Conservation (phyloP, 1,284 basidiomycete species). For the Boletus calvinii region DNA sequence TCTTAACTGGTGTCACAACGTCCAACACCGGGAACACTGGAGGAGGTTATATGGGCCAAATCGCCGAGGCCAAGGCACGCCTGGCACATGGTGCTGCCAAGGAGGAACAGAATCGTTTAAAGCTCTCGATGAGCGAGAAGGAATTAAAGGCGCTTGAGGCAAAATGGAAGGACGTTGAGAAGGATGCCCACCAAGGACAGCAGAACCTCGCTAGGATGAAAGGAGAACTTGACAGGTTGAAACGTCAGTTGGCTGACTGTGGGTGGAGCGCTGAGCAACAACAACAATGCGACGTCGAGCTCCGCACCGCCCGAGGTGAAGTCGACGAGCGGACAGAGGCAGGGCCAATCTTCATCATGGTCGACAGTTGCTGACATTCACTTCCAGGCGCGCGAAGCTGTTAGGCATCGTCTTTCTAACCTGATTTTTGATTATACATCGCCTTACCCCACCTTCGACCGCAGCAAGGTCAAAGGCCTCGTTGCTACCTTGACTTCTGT, state of each 20-base stretch:
- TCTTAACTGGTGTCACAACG: slow-evolving; percentile 88
- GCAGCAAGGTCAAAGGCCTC: slow-evolving; percentile 87
- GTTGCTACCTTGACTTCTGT: slow-evolving; percentile 86
- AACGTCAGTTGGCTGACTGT: slow-evolving; percentile 55
- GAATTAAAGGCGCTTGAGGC: slow-evolving; percentile 81
- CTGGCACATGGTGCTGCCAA: slow-evolving; percentile 80
- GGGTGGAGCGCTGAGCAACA: slow-evolving; percentile 86
- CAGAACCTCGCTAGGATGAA: slow-evolving; percentile 66
- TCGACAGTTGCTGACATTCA: slow-evolving; percentile 6
- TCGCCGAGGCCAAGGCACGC: slow-evolving; percentile 83
- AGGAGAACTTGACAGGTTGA: slow-evolving; percentile 59
- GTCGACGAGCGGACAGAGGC: slow-evolving; percentile 69
- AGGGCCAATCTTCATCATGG: slow-evolving; percentile 25
- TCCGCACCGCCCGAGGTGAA: slow-evolving; percentile 56
- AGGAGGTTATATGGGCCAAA: slow-evolving; percentile 95
- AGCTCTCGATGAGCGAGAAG: slow-evolving; percentile 77
- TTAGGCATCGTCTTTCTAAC: slow-evolving; percentile 68
- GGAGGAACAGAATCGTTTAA: slow-evolving; percentile 81
- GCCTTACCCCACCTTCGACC: slow-evolving; percentile 84
- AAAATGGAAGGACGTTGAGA: slow-evolving; percentile 82
- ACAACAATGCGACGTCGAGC: slow-evolving; percentile 54
- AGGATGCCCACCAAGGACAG: slow-evolving; percentile 77
- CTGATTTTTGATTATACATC: slow-evolving; percentile 85
- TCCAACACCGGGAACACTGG: slow-evolving; percentile 56
- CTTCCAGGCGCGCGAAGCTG: slow-evolving; percentile 65